phyloP scores from a whole-genome alignment of 2,329 filamentous ascomycete genomes.

The Hortaea werneckii region DNA sequence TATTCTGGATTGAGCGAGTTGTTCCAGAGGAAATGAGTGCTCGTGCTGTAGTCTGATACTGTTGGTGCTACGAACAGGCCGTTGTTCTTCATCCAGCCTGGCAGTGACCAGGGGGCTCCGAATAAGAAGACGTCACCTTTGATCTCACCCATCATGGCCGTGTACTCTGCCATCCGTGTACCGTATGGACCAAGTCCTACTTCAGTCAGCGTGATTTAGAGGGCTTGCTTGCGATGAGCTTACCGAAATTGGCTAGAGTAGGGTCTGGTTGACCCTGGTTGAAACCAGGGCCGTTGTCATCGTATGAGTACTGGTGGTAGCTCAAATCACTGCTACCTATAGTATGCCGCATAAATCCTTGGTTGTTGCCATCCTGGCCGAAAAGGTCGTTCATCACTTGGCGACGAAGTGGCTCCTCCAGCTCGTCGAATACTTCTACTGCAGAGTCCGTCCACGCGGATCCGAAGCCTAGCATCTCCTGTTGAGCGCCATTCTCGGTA shows the following conservation, averaged over 20 bases:
- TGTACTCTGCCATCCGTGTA: constrained; percentile 27
- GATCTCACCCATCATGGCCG: constrained; percentile 27
- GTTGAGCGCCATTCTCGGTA: constrained; percentile 9
- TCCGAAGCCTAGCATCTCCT: constrained; percentile 29
- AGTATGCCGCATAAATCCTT: constrained; percentile 32
- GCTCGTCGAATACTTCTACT: constrained; percentile 25
- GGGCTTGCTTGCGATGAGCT: no score
- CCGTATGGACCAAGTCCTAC: constrained; percentile 28
- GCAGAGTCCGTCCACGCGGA: constrained; percentile 31
- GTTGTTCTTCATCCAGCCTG: constrained; percentile 34
- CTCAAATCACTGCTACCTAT: constrained; percentile 30
- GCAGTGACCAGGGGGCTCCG: constrained; percentile 29
- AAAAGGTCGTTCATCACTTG: constrained; percentile 27
- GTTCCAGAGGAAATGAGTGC: constrained; percentile 11
- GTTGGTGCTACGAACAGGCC: constrained; percentile 18
- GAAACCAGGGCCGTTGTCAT: constrained; percentile 23
- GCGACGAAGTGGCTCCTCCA: constrained; percentile 21
- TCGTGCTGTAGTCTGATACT: constrained; percentile 9
- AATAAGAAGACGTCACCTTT: constrained; percentile 28
- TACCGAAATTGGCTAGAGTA: constrained; percentile 22
- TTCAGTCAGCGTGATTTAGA: no score
- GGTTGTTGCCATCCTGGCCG: constrained; percentile 25
- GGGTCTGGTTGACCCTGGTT: constrained; percentile 26
- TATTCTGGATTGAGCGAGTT: constrained; percentile 29
- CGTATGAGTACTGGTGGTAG: constrained; percentile 27